Percentiles rank a stretch among this genome's conserved stretches.
These are phyloP conservation scores for Scytalidium sp. DNA, from an alignment of 2,329 filamentous ascomycete genomes.

Conservation along the genomic window DNA sequence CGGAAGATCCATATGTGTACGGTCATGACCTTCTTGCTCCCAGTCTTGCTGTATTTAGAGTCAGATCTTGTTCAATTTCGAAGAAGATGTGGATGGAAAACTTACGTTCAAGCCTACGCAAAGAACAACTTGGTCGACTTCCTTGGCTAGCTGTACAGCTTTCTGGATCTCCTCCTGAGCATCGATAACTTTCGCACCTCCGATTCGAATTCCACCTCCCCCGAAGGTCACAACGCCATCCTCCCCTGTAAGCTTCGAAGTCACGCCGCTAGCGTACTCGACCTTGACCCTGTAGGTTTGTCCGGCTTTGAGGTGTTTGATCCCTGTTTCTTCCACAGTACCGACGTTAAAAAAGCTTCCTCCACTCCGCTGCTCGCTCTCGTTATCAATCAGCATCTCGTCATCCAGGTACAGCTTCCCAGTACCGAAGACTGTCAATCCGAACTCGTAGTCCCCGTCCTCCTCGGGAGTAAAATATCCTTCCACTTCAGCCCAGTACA, in stretches of 20 bases:
- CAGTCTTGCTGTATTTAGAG: constrained; percentile 50
- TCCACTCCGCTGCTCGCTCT: constrained; percentile 21
- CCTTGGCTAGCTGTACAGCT: constrained; percentile 63
- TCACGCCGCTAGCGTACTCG: constrained; percentile 52
- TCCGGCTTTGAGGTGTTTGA: constrained; percentile 12
- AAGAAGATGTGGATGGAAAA: not conserved
- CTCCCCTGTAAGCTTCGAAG: constrained; percentile 51
- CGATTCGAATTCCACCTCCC: constrained; percentile 59
- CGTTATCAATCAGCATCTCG: constrained; percentile 30
- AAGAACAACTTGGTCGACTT: constrained; percentile 72
- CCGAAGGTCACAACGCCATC: constrained; percentile 41
- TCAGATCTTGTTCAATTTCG: not conserved
- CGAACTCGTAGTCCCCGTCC: constrained; percentile 23
- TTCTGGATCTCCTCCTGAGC: constrained; percentile 57
- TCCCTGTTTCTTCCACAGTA: constrained; percentile 24
- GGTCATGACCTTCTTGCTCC: constrained; percentile 76
- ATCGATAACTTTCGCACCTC: constrained; percentile 56
- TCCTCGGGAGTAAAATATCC: constrained; percentile 19
- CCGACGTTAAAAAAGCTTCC: constrained; percentile 24
- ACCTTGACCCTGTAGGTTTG: constrained; percentile 21
- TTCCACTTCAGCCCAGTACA: constrained; percentile 33
- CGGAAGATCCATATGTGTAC: constrained; percentile 75
- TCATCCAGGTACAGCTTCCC: constrained; percentile 30
- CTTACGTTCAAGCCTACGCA: constrained; percentile 67
- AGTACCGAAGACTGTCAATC: constrained; percentile 23